Conservation (phyloP, 129 eudicot genomes). For the Pittosporum tobira region DNA sequence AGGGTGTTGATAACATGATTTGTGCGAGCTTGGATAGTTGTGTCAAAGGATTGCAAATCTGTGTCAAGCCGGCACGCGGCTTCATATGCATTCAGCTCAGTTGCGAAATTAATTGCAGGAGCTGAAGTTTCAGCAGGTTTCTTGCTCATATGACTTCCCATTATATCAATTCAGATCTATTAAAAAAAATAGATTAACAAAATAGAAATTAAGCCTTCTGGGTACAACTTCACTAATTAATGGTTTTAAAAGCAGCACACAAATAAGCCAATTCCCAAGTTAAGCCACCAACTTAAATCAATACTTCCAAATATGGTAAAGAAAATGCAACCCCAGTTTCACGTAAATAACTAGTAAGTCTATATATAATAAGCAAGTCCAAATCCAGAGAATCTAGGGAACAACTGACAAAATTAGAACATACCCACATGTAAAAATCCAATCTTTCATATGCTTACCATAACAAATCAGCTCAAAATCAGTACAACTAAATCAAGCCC, state of each 20-base stretch:
- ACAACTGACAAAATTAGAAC: neutral
- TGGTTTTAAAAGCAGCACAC: too few relatives aligned
- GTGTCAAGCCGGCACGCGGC: slow-evolving; percentile 63
- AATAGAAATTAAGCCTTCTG: neutral
- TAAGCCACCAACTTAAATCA: too few relatives aligned
- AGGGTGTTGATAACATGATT: slow-evolving; percentile 52
- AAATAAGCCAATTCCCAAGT: neutral
- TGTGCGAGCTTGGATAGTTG: slow-evolving; percentile 64
- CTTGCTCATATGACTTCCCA: slow-evolving; percentile 86
- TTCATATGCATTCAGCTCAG: slow-evolving; percentile 60
- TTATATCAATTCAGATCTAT: slow-evolving; percentile 19
- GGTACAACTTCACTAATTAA: neutral
- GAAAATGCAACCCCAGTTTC: slow-evolving; percentile 4
- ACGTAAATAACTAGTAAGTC: neutral
- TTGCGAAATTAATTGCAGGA: slow-evolving; percentile 33
- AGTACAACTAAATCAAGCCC: neutral
- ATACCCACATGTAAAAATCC: slow-evolving; percentile 2
- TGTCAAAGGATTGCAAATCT: slow-evolving; percentile 66
- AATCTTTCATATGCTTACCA: slow-evolving; percentile 6
- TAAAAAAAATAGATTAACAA: neutral
- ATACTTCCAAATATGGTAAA: neutral
- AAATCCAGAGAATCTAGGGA: neutral
- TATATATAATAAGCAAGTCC: neutral
- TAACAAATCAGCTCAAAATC: slow-evolving; percentile 1
- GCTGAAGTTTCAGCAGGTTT: slow-evolving; percentile 43